A percentile compares a stretch with the other conserved stretches of the same genome.
Conservation (phyloP, 2,329 filamentous ascomycete species). For the Epichloe typhina region DNA sequence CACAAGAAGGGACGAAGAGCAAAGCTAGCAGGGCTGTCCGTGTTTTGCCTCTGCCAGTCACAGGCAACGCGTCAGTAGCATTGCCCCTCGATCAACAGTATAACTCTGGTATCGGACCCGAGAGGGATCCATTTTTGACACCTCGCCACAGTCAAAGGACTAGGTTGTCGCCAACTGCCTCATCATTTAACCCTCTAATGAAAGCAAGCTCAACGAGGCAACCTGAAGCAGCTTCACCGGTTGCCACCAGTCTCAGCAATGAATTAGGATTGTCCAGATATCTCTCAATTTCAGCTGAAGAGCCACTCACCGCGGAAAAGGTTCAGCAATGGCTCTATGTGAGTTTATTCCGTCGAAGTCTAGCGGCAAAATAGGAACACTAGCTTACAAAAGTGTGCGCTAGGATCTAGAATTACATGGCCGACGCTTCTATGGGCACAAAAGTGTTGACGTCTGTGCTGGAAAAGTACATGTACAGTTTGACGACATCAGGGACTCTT, state of each 20-base stretch:
- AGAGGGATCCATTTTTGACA: conserved; percentile 44
- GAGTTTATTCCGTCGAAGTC: conserved; percentile 11
- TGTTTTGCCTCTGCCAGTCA: conserved; percentile 16
- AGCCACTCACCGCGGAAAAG: conserved; percentile 20
- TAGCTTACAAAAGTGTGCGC: background rate
- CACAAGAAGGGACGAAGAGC: conserved; percentile 41
- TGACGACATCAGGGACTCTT: conserved; percentile 47
- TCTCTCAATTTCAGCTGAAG: conserved; percentile 25
- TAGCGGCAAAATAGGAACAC: background rate
- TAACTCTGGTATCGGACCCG: conserved; percentile 14
- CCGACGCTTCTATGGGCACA: conserved; percentile 23
- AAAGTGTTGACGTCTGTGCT: conserved; percentile 20
- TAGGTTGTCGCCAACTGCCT: conserved; percentile 51
- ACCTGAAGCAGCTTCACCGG: conserved; percentile 11
- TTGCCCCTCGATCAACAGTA: conserved; percentile 14
- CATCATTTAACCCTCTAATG: conserved; percentile 40
- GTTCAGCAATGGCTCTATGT: conserved; percentile 33
- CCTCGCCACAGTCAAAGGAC: conserved; percentile 17
- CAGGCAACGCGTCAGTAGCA: conserved; percentile 9
- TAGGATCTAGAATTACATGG: conserved; percentile 27
- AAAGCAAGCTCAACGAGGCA: conserved; percentile 9
- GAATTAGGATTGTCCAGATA: conserved; percentile 33
- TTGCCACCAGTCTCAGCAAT: conserved; percentile 29
- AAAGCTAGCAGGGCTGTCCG: conserved; percentile 20
- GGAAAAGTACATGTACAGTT: conserved; percentile 42